Base-by-base conservation (phyloP, 257 asterid species). In the Paulownia fortunei region DNA sequence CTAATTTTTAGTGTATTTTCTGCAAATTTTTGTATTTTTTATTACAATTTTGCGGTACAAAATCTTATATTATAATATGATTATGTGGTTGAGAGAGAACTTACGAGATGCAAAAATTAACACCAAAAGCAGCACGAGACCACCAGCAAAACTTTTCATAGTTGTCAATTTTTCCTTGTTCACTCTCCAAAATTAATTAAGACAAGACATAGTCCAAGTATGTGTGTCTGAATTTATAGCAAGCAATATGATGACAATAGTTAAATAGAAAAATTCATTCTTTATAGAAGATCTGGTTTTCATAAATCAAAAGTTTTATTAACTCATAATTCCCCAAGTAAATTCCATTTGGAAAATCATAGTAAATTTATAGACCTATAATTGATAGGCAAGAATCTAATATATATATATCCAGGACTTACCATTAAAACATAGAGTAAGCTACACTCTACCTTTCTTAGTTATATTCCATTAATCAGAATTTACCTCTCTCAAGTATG, bases 31-130 rank as follows among this genome's bases (percentile, higher is more conserved):
- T n/a, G n/a, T n/a, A n/a, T n/a, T n/a, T n/a, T n/a, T n/a, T n/a
- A n/a, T n/a, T n/a, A n/a, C n/a, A n/a, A n/a, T n/a, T n/a, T n/a
- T n/a, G n/a, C n/a, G n/a, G n/a, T n/a, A n/a, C n/a, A n/a, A n/a
- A n/a, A n/a, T n/a, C n/a, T n/a, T n/a, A n/a, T n/a, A n/a, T n/a
- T 51, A 27, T 54, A 39, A 21, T 8, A 21, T 13, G 16, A 30
- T 72, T 1, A 8, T 44, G 37, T 8, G 19, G 21, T 6, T 16
- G 64, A 62, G 62, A 42, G 59, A 52, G 58, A 65, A 10, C 56
- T 15, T 76, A 76, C 80, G 68, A 19, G 80, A 54, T 21, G 80
- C 68, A 51, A 54, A 76, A 23, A 52, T 16, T 4, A 76, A 10
- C 12, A 46, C 39, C 30, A 52, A 23, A 34, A 76, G 12, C 24